These are phyloP conservation scores for Schizochytrium sp. DNA, from an alignment of 108 stramenopile species.

Conservation along the genomic window DNA sequence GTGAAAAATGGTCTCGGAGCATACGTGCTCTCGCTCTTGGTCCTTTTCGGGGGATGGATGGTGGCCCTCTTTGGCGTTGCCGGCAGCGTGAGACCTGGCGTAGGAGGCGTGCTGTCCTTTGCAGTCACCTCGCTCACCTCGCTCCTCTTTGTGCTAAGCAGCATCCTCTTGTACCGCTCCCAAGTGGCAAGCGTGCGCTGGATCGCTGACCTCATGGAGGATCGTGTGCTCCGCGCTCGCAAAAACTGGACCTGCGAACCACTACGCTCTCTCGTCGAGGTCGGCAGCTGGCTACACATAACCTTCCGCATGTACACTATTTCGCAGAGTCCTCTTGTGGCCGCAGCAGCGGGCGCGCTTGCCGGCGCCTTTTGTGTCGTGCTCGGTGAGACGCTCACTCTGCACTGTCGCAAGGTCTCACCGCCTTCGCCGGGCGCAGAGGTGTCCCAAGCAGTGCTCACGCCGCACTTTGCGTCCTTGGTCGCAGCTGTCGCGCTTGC, in stretches of 20 bases:
- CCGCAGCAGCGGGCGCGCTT: background rate
- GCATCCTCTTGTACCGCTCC: background rate
- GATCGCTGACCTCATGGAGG: slow-evolving; percentile 11
- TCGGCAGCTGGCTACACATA: background rate
- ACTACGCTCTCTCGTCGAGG: background rate
- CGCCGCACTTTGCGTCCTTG: background rate
- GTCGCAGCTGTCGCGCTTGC: background rate
- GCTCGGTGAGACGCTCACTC: background rate
- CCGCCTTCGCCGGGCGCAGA: background rate
- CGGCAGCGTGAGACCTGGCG: background rate
- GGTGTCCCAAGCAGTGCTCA: background rate
- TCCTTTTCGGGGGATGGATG: slow-evolving; percentile 15
- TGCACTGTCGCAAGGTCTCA: background rate
- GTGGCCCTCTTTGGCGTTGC: background rate
- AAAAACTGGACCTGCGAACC: background rate
- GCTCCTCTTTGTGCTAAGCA: background rate
- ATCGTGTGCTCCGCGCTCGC: background rate
- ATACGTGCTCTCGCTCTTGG: background rate
- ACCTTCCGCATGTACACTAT: background rate
- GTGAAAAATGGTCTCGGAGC: background rate
- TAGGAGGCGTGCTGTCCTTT: background rate
- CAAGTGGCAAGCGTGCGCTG: background rate
- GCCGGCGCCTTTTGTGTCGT: background rate
- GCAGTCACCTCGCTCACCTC: background rate
- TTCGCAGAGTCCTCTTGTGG: background rate